phyloP scores from a whole-genome alignment of 345 rosid species.

The Aquilaria yunnanensis region DNA sequence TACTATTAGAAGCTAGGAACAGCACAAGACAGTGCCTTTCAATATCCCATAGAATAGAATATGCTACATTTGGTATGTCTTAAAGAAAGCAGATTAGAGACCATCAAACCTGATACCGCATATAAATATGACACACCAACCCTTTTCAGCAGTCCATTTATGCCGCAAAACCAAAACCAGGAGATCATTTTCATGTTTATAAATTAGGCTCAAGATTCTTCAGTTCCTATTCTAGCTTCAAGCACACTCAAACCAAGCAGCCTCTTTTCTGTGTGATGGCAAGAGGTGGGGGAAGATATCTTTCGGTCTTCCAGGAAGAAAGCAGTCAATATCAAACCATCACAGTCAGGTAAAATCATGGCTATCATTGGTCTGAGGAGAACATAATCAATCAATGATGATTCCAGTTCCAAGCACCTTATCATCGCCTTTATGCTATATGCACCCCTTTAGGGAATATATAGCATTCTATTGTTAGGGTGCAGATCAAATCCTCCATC shows the following conservation, averaged over 20 bases:
- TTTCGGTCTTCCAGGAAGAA: conserved; percentile 11
- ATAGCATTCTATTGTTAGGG: conserved; percentile 15
- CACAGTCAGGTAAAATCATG: conserved; percentile 29
- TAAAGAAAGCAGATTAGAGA: conserved; percentile 19
- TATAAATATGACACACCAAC: conserved; percentile 8
- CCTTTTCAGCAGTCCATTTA: conserved; percentile 12
- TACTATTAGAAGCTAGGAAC: conserved; percentile 4
- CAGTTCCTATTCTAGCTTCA: conserved; percentile 23
- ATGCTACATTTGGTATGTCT: conserved; percentile 9
- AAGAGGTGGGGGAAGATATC: conserved; percentile 16
- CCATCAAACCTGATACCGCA: conserved; percentile 17
- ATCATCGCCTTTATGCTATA: conserved; percentile 28
- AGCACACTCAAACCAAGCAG: conserved; percentile 12
- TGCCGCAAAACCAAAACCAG: conserved; percentile 12
- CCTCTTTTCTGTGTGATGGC: conserved; percentile 3
- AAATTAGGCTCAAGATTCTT: conserved; percentile 23
- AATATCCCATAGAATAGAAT: conserved; percentile 24
- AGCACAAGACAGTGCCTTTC: conserved; percentile 10
- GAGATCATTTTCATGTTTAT: conserved; percentile 4
- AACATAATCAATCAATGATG: conserved; percentile 25
- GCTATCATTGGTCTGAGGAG: conserved; percentile 40
- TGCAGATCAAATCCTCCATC: conserved; percentile 29
- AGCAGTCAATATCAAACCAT: conserved; percentile 38
- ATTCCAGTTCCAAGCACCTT: conserved; percentile 30
- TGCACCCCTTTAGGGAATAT: conserved; percentile 21